Conservation (phyloP, 2,329 filamentous ascomycete genomes). For the Herpotrichia juniperi region DNA sequence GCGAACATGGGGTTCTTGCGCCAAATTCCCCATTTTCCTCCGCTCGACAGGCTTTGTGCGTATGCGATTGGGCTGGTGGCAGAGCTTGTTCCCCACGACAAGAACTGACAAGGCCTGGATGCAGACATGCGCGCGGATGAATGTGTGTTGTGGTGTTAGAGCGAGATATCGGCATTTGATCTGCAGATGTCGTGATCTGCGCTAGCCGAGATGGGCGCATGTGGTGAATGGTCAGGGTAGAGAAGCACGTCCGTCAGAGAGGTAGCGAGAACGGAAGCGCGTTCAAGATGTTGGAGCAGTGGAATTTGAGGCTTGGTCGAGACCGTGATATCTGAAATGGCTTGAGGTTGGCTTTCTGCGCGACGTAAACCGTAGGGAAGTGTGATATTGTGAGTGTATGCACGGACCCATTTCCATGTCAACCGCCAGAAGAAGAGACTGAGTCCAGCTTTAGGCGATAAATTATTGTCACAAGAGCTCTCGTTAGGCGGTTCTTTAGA, state of each 20-base stretch:
- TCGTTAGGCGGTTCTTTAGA: too few species aligned
- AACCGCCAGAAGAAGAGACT: too few species aligned
- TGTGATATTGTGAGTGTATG: too few species aligned
- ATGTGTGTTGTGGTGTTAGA: conserved; percentile 2
- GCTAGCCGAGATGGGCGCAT: conserved; percentile 6
- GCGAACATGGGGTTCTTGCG: too few species aligned
- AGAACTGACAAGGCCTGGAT: conserved; percentile 8
- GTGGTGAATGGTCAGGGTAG: neutral
- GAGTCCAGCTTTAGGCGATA: too few species aligned
- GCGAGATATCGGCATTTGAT: conserved; percentile 34
- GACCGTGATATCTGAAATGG: too few species aligned
- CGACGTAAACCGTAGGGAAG: too few species aligned
- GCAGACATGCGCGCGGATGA: neutral
- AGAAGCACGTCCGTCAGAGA: neutral
- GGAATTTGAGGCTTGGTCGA: too few species aligned
- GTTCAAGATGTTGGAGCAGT: too few species aligned
- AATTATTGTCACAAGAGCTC: too few species aligned
- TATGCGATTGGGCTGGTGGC: conserved; percentile 25
- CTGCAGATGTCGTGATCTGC: conserved; percentile 43
- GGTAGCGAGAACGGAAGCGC: neutral
- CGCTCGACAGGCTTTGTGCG: neutral
- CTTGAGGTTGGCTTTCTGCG: too few species aligned
- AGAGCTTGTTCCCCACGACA: conserved; percentile 14
- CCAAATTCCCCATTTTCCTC: neutral
- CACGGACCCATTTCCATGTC: too few species aligned